Evolutionary conservation across 768 basidiomycete genomes (phyloP).

Genomic region (Lactarius sp.): DNA sequence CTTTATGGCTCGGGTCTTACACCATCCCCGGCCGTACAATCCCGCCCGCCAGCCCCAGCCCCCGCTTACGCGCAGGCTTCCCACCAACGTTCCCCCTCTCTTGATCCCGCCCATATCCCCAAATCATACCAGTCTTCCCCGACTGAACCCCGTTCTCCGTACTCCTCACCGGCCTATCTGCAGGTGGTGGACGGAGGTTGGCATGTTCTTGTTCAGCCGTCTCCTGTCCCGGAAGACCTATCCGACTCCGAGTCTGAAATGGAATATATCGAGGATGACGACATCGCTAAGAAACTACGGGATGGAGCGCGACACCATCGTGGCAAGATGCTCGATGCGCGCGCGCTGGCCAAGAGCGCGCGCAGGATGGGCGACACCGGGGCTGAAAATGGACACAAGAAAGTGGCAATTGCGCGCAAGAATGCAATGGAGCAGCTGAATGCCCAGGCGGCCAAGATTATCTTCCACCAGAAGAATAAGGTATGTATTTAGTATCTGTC

Average conservation of each 20-base stretch:
- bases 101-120: background rate
- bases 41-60: too few relatives aligned
- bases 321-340: background rate
- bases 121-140: background rate
- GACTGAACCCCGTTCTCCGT: background rate
- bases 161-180: background rate
- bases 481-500: background rate
- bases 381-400: background rate
- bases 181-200: background rate
- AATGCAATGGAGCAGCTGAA: background rate
- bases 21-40: too few relatives aligned
- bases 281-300: background rate
- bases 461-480: constrained; percentile 16
- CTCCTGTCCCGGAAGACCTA: background rate
- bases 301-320: background rate
- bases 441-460: constrained; percentile 3
- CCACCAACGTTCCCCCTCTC: too few relatives aligned
- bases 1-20: too few relatives aligned
- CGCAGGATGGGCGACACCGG: background rate
- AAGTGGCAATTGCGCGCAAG: background rate
- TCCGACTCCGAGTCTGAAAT: background rate
- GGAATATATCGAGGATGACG: background rate
- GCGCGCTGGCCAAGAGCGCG: constrained; percentile 1
- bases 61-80: too few relatives aligned
- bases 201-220: background rate